These are phyloP conservation scores for Drosera spatulata DNA, from an alignment of 179 eudicot genomes.

Conservation along the genomic window DNA sequence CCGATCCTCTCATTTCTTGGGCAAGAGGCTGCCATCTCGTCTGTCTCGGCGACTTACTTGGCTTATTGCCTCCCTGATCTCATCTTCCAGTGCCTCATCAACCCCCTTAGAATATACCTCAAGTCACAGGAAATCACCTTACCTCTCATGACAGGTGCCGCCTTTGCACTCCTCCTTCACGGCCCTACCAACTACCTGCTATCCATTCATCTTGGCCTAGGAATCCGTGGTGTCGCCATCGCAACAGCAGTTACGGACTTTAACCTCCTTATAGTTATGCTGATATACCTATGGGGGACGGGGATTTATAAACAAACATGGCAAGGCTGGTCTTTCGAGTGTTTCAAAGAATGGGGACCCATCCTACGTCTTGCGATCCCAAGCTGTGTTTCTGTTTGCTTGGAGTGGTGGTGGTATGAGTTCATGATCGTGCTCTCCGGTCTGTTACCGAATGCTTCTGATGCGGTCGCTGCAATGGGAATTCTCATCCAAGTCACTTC, in stretches of 20 bases:
- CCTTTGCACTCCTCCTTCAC: conserved; percentile 33
- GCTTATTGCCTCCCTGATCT: conserved; percentile 52
- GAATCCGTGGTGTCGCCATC: conserved; percentile 45
- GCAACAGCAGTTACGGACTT: conserved; percentile 46
- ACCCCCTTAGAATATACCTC: conserved; percentile 50
- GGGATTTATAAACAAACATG: conserved; percentile 38
- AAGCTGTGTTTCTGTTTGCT: conserved; percentile 52
- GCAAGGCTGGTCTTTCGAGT: conserved; percentile 41
- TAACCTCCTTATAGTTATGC: conserved; percentile 35
- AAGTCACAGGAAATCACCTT: conserved; percentile 48
- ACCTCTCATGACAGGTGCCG: conserved; percentile 47
- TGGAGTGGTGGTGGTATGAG: conserved; percentile 84
- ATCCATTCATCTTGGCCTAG: conserved; percentile 33
- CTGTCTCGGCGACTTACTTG: conserved; percentile 33
- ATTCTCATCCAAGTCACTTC: conserved; percentile 58
- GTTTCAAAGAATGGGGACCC: conserved; percentile 46
- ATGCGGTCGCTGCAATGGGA: conserved; percentile 62
- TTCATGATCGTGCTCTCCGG: conserved; percentile 60
- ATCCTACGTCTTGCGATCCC: conserved; percentile 41
- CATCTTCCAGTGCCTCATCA: conserved; percentile 43
- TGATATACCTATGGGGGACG: conserved; percentile 25
- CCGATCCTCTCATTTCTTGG: conserved; percentile 40
- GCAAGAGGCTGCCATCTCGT: conserved; percentile 45
- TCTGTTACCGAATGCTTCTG: conserved; percentile 36
- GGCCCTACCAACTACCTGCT: conserved; percentile 41